Percentiles rank a stretch among this genome's conserved stretches.
Evolutionary conservation across 2,329 filamentous ascomycete species (phyloP).

Genomic region (Chrysosporium queenslandicum): DNA sequence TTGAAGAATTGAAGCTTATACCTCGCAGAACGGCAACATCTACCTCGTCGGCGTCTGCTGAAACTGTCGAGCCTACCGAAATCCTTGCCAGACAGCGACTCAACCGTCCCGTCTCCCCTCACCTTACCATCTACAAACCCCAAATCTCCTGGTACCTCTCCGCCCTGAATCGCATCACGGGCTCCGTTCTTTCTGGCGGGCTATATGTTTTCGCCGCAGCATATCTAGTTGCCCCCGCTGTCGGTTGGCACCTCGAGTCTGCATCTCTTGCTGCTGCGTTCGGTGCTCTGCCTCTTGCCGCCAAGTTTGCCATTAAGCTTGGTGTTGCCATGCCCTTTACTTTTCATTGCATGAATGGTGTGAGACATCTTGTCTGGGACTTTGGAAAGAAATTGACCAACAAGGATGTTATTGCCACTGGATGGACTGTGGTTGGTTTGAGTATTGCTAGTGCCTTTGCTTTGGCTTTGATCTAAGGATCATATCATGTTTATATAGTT

Average conservation of each 20-base stretch:
- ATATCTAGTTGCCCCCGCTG: conserved; percentile 68
- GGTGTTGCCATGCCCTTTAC: conserved; percentile 54
- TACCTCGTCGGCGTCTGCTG: conserved; percentile 21
- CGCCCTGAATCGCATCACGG: conserved; percentile 75
- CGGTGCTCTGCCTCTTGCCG: conserved; percentile 49
- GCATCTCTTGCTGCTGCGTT: conserved; percentile 55
- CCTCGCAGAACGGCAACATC: conserved; percentile 18
- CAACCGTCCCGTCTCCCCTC: conserved; percentile 70
- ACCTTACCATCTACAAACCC: conserved; percentile 75
- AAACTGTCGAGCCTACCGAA: conserved; percentile 28
- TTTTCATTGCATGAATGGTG: conserved; percentile 58
- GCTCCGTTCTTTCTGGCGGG: conserved; percentile 56
- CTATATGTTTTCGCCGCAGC: conserved; percentile 71
- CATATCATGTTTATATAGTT: conserved; percentile 8
- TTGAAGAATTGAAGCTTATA: background rate
- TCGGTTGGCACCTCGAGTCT: conserved; percentile 61
- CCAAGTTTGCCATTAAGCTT: conserved; percentile 52
- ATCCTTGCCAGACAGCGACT: conserved; percentile 75
- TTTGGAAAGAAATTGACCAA: conserved; percentile 53
- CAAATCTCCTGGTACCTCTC: conserved; percentile 76
- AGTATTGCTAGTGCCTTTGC: conserved; percentile 42
- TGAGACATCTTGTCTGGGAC: conserved; percentile 65
- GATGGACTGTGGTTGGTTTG: conserved; percentile 53
- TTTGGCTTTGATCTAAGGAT: conserved; percentile 37
- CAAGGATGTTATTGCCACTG: conserved; percentile 53